Base-by-base conservation (phyloP, 2,329 filamentous ascomycete genomes). In the Phialocephala sp. region DNA sequence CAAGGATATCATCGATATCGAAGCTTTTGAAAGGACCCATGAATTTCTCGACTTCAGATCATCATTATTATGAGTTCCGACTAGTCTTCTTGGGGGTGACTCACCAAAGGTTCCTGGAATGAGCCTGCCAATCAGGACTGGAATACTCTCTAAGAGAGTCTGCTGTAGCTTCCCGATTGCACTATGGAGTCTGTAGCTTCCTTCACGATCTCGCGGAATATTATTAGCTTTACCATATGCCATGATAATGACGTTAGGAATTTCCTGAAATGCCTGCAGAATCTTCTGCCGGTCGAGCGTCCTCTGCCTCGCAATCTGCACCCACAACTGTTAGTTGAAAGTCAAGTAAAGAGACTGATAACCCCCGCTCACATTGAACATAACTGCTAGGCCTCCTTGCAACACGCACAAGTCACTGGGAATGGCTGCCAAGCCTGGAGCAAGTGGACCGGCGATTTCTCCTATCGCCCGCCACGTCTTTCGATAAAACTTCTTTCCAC, bases 31-130 rank as follows among this genome's bases (percentile, higher is more conserved):
- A 62, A 4, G 55, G 50, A 18, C 60, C 43, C 15, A 37, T 57
- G 3, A 45, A 20, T 36, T 56, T 57, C 20, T 35, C 50, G 27
- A 62, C 60, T 62, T 9, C 5, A 14, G 41, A 14, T 4, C n/a
- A 15, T 47, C 37, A 62, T 22, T 32, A 32, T 18, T 36, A 47
- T 4, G 27, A 18, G n/a, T n/a, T n/a, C n/a, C n/a, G 11, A 2
- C 24, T n/a, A 43, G 12, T 32, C 6, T 47, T 35, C 6, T 9
- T 35, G 4, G 18, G 12, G 32, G 8, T 8, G 32, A 56, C 60
- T 62, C n/a, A 54, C 60, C 18, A 22, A 57, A 62, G 11, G 36
- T 57, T 15, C 47, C 60, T 14, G 60, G 60, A 20, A 57, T 62
- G 14, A 62, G 39, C 15, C 27, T 36, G 15, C 57, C 32, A 6